A percentile compares a stretch with the other conserved stretches of the same genome.
These are phyloP conservation scores for Cercospora zeina DNA, from an alignment of 2,329 filamentous ascomycete species.

Conservation along the genomic window DNA sequence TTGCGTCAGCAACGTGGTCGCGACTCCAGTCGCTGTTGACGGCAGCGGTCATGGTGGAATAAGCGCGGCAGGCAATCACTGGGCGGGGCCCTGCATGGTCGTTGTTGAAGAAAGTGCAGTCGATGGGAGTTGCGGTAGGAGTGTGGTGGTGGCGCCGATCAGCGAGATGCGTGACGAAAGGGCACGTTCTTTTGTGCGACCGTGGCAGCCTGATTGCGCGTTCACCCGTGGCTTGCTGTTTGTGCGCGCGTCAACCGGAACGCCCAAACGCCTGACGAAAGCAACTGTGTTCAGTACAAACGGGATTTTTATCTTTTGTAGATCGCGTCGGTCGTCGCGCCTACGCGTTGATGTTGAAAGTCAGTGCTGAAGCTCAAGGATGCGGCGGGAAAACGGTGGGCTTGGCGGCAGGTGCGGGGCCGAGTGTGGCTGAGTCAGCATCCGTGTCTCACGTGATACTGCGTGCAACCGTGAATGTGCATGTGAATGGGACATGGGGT, in stretches of 20 bases:
- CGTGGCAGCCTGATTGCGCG: slow-evolving; percentile 4
- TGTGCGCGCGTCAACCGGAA: slow-evolving; percentile 4
- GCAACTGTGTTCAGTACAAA: not conserved
- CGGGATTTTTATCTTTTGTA: not conserved
- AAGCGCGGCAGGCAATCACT: slow-evolving; percentile 1
- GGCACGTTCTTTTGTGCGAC: slow-evolving; percentile 12
- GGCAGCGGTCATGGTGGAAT: slow-evolving; percentile 2
- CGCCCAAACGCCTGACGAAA: slow-evolving; percentile 1
- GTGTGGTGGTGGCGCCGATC: slow-evolving; percentile 2
- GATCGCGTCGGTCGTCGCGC: slow-evolving; percentile 10
- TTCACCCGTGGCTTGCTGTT: not conserved
- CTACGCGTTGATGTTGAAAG: slow-evolving; percentile 9
- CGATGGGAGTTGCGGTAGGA: slow-evolving; percentile 4
- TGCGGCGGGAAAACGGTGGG: slow-evolving; percentile 3
- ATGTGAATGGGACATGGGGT: not conserved
- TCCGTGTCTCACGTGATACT: not conserved
- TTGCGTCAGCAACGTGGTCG: slow-evolving; percentile 49
- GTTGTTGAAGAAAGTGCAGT: slow-evolving; percentile 1
- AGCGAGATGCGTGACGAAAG: slow-evolving; percentile 6
- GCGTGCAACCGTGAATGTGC: too few species aligned
- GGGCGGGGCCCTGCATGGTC: slow-evolving; percentile 9
- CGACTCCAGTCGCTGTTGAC: slow-evolving; percentile 34
- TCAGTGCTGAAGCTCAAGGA: slow-evolving; percentile 11
- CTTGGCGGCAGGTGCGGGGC: slow-evolving; percentile 5
- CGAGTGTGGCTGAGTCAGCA: not conserved